Base-by-base conservation (phyloP, 768 basidiomycete genomes). In the Russula sp. region DNA sequence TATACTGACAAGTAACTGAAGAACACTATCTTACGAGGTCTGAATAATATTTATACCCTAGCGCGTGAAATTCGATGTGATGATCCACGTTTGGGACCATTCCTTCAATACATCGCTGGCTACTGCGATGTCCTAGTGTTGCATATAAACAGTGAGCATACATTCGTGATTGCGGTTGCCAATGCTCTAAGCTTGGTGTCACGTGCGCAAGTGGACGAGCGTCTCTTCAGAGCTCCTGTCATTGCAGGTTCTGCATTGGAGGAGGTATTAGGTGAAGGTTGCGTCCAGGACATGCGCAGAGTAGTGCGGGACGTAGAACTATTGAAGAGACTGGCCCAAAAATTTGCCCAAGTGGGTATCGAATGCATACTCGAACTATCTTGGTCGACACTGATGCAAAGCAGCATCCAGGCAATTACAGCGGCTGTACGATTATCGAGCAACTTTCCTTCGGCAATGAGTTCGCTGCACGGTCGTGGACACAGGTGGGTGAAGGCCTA, bases 21-120 rank as follows among this genome's bases (percentile, higher is more conserved):
- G 64, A 64, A 65, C 27, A 65, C 64, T 32, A 57, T 65, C n/a
- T 47, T 65, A 56, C 64, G 64, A 39, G 62, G 50, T n/a, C 22
- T 65, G 35, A 65, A 65, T 52, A 63, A 63, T 48, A 58, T 63
- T 13, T 14, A 63, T 54, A 32, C 35, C n/a, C 64, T 16, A 18
- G 64, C 61, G 20, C 8, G 51, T 31, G 22, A 52, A 27, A 35
- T 65, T 27, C 47, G 7, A 34, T 1, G 9, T 32, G 51, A 44
- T 7, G 64, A 65, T 10, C 51, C 64, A 35, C 61, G 55, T 47
- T 42, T 57, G 48, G 27, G 6, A 14, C 44, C 61, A n/a, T 65
- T 65, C 56, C 51, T 63, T 13, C 32, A 57, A 22, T 65, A 65
- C 50, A 50, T 64, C n/a, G 35, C 18, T n/a, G 61, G 56, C 6